Conservation (phyloP, 2,329 filamentous ascomycete species). For the Trichophyton benhamiae region DNA sequence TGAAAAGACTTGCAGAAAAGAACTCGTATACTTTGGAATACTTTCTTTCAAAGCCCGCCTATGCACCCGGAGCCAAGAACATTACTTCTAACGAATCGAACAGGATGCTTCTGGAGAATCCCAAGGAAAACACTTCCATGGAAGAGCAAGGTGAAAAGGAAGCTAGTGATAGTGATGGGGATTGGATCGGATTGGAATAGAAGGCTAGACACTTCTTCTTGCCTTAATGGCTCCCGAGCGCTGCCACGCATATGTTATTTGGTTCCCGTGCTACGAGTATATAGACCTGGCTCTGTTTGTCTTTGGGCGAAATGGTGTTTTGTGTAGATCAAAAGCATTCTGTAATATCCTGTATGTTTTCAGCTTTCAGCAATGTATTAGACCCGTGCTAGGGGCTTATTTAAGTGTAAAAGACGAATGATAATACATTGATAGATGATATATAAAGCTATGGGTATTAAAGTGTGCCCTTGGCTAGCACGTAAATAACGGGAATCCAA, state of each 20-base stretch:
- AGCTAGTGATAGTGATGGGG: conserved; percentile 33
- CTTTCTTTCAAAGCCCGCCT: conserved; percentile 45
- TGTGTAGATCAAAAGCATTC: not conserved
- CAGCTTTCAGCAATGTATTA: not conserved
- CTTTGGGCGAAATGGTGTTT: not conserved
- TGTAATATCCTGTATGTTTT: not conserved
- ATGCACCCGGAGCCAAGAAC: not conserved
- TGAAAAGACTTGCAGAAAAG: conserved; percentile 71
- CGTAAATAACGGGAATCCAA: not conserved
- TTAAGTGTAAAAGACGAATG: not conserved
- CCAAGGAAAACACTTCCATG: conserved; percentile 17
- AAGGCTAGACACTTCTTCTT: conserved; percentile 19
- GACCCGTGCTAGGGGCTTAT: not conserved
- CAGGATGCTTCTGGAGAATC: not conserved
- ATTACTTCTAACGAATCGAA: conserved; percentile 15
- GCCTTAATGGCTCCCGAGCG: not conserved
- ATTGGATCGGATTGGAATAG: conserved; percentile 43
- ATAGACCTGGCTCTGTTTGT: not conserved
- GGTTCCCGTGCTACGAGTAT: not conserved
- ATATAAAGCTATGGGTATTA: not conserved
- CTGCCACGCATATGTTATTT: not conserved
- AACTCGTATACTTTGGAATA: conserved; percentile 87
- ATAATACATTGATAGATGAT: not conserved
- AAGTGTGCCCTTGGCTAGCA: not conserved
- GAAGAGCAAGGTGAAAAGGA: conserved; percentile 21